phyloP scores from a whole-genome alignment of 2,329 filamentous ascomycete species.

The Knufia petricola region DNA sequence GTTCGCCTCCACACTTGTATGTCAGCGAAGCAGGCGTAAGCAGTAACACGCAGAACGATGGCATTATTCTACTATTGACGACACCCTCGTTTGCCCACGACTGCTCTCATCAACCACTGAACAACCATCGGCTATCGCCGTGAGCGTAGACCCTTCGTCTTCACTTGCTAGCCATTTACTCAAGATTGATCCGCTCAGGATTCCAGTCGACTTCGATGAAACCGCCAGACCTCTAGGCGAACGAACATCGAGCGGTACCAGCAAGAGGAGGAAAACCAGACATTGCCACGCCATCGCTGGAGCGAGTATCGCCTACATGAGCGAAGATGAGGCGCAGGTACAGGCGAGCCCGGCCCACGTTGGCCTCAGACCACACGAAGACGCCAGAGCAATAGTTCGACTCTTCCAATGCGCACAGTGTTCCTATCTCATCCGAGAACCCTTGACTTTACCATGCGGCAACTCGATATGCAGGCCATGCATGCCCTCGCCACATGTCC shows the following conservation, averaged over 20 bases:
- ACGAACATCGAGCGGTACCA: slow-evolving; percentile 6
- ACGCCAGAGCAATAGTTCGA: slow-evolving; percentile 57
- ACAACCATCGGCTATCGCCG: too few relatives aligned
- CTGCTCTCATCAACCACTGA: not conserved
- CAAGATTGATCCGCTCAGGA: too few relatives aligned
- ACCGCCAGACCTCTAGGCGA: too few relatives aligned
- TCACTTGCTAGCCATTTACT: too few relatives aligned
- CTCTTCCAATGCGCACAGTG: slow-evolving; percentile 71
- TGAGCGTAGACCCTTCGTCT: too few relatives aligned
- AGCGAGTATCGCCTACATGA: slow-evolving; percentile 19
- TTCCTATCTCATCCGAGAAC: slow-evolving; percentile 55
- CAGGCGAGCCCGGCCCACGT: slow-evolving; percentile 25
- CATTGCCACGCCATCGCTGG: not conserved
- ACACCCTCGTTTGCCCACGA: not conserved
- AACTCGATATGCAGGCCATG: slow-evolving; percentile 67
- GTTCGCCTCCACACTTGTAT: not conserved
- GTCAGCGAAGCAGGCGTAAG: not conserved
- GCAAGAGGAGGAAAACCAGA: slow-evolving; percentile 10
- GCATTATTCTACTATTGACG: slow-evolving; percentile 10
- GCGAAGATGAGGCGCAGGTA: slow-evolving; percentile 14
- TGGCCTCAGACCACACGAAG: slow-evolving; percentile 40
- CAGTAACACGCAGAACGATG: not conserved
- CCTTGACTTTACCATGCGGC: slow-evolving; percentile 73
- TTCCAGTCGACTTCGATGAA: too few relatives aligned
- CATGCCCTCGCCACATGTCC: slow-evolving; percentile 55